Evolutionary conservation across 257 asterid genomes (phyloP).

Genomic region (Nicotiana benthamiana): DNA sequence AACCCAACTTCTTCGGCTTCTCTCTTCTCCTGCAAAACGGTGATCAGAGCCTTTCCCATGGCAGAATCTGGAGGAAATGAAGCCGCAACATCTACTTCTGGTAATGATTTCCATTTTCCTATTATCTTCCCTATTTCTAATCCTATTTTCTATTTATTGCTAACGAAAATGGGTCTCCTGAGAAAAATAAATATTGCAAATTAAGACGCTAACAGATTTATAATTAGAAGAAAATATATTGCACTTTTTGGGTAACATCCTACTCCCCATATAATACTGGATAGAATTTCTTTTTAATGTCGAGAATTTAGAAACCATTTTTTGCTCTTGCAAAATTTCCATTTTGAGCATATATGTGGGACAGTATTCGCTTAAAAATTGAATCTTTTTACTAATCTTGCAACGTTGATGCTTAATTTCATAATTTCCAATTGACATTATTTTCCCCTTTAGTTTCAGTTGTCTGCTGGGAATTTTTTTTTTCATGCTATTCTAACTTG

Average conservation of each 20-base stretch:
- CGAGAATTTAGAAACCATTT: neutral
- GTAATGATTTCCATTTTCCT: neutral
- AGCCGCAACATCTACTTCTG: neutral
- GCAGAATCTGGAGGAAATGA: neutral
- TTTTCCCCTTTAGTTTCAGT: neutral
- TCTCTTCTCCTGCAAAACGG: neutral
- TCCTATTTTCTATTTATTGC: neutral
- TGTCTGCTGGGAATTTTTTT: neutral
- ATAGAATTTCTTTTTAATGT: neutral
- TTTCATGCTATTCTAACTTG: neutral
- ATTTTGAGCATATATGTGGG: neutral
- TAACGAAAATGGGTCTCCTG: neutral
- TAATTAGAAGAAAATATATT: neutral
- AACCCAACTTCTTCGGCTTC: neutral
- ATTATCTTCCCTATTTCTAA: neutral
- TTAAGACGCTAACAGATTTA: neutral
- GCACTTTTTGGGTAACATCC: neutral
- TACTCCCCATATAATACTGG: neutral
- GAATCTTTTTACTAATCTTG: neutral
- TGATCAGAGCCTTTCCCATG: neutral
- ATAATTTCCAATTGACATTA: neutral
- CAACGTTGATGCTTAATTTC: neutral
- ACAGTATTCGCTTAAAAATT: neutral
- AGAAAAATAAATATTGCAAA: neutral
- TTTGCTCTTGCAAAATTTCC: neutral